Percentiles rank a stretch among this genome's conserved stretches.
Evolutionary conservation across 139 green algal species (phyloP).

Genomic region (Zygnema cylindricum): DNA sequence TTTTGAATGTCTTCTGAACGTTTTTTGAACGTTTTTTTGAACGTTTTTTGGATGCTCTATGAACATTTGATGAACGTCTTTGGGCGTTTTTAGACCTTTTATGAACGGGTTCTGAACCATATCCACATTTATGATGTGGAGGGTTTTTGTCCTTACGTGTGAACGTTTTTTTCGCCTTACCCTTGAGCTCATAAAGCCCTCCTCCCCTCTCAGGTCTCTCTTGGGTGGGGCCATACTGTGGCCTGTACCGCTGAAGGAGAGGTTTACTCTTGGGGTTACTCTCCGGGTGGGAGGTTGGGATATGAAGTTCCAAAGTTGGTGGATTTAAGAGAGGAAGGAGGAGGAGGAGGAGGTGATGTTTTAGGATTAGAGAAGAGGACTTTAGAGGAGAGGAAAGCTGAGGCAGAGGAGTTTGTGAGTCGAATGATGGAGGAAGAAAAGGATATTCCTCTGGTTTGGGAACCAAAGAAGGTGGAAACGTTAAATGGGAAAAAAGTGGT

Average conservation of each 20-base stretch:
- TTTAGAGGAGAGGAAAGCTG: background rate
- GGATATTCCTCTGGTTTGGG: conserved; percentile 23
- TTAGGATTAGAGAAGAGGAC: too few species aligned
- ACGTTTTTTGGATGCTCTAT: too few species aligned
- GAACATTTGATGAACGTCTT: too few species aligned
- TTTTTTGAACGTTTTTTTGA: too few species aligned
- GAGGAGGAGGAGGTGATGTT: background rate
- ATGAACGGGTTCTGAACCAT: too few species aligned
- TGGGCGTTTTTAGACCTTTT: too few species aligned
- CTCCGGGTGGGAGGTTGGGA: conserved; percentile 19
- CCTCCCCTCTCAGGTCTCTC: conserved; percentile 45
- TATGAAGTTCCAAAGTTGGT: conserved; percentile 41
- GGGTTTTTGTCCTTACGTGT: too few species aligned
- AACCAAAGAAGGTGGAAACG: conserved; percentile 18
- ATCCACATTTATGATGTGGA: too few species aligned
- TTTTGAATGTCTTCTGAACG: too few species aligned
- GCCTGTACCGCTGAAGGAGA: conserved; percentile 39
- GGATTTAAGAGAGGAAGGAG: conserved; percentile 3
- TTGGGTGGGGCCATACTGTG: conserved; percentile 49
- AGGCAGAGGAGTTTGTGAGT: conserved; percentile 13
- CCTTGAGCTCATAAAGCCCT: too few species aligned
- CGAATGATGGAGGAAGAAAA: conserved; percentile 36
- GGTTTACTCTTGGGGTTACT: conserved; percentile 49
- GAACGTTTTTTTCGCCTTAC: too few species aligned
- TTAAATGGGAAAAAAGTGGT: background rate